Evolutionary conservation across 768 basidiomycete species (phyloP).

Genomic region (Boletellus emodensis): DNA sequence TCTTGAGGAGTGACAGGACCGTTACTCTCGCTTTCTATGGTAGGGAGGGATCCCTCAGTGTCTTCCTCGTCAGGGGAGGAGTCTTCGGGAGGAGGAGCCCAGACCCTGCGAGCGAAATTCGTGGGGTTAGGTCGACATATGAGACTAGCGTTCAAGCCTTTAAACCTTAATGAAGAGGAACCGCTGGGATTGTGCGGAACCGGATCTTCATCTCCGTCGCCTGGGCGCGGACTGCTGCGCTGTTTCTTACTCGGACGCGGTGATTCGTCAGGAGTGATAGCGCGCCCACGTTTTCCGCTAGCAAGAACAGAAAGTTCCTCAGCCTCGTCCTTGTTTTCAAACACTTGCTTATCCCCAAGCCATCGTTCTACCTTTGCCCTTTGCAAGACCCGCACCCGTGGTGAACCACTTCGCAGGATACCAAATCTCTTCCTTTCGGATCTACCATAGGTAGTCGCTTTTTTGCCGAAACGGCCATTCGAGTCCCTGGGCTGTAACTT

Average conservation of each 20-base stretch:
- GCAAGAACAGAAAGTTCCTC: constrained; percentile 12
- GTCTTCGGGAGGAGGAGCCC: constrained; percentile 42
- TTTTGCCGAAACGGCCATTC: constrained; percentile 68
- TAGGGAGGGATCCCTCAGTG: constrained; percentile 30
- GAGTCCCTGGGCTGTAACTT: constrained; percentile 56
- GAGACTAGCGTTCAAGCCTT: constrained; percentile 41
- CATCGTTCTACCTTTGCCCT: constrained; percentile 40
- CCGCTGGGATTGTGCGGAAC: constrained; percentile 24
- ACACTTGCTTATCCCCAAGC: constrained; percentile 29
- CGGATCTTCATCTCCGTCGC: constrained; percentile 27
- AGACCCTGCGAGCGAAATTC: constrained; percentile 54
- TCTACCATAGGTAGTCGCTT: constrained; percentile 45
- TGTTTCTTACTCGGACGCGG: constrained; percentile 26
- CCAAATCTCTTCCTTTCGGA: constrained; percentile 36
- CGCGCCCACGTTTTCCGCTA: constrained; percentile 23
- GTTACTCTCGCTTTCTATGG: constrained; percentile 44
- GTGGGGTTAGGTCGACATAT: constrained; percentile 59
- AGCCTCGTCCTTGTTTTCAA: constrained; percentile 11
- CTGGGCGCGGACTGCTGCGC: constrained; percentile 17
- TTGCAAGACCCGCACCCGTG: constrained; percentile 39
- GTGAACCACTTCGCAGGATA: constrained; percentile 21
- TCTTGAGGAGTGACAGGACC: constrained; percentile 60
- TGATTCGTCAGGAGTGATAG: constrained; percentile 20
- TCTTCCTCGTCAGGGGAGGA: constrained; percentile 33
- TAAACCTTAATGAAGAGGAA: constrained; percentile 28